Evolutionary conservation across 805 yeast genomes (phyloP).

Genomic region (Torulaspora microellipsoides): DNA sequence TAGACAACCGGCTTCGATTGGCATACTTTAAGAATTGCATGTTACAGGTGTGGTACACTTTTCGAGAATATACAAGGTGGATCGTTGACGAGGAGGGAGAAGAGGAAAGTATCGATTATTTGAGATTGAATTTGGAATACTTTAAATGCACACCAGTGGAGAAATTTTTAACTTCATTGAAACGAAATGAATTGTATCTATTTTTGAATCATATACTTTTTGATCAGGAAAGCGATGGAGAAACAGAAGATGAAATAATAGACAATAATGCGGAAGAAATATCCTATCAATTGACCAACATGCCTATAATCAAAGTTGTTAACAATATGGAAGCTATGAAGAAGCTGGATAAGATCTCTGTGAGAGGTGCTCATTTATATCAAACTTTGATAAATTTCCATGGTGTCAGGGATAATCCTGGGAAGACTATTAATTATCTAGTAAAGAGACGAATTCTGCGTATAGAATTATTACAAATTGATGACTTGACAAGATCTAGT

Average conservation of each 20-base stretch:
- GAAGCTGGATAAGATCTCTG: conserved; percentile 16
- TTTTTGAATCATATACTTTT: conserved; percentile 15
- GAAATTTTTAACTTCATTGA: conserved; percentile 7
- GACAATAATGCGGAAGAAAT: conserved; percentile 4
- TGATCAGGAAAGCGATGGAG: conserved; percentile 12
- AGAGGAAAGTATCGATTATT: conserved; percentile 12
- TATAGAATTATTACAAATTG: conserved; percentile 16
- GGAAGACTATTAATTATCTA: conserved; percentile 24
- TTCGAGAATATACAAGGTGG: conserved; percentile 24
- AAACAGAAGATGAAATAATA: not conserved
- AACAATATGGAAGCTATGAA: conserved; percentile 22
- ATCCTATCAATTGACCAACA: conserved; percentile 8
- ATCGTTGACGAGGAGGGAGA: conserved; percentile 11
- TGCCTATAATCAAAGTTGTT: conserved; percentile 11
- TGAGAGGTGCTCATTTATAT: conserved; percentile 21
- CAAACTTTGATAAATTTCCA: conserved; percentile 28
- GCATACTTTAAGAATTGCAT: conserved; percentile 22
- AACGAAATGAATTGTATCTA: conserved; percentile 9
- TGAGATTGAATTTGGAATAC: conserved; percentile 19
- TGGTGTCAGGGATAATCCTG: conserved; percentile 31
- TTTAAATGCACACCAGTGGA: conserved; percentile 5
- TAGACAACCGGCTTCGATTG: conserved; percentile 18
- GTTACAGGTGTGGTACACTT: conserved; percentile 30
- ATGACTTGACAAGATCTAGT: conserved; percentile 12
- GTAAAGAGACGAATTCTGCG: conserved; percentile 20